Evolutionary conservation across 208 protist species (phyloP), one percentile per base, ranked within the genome.

Genomic region (Trypanosoma cruzi): DNA sequence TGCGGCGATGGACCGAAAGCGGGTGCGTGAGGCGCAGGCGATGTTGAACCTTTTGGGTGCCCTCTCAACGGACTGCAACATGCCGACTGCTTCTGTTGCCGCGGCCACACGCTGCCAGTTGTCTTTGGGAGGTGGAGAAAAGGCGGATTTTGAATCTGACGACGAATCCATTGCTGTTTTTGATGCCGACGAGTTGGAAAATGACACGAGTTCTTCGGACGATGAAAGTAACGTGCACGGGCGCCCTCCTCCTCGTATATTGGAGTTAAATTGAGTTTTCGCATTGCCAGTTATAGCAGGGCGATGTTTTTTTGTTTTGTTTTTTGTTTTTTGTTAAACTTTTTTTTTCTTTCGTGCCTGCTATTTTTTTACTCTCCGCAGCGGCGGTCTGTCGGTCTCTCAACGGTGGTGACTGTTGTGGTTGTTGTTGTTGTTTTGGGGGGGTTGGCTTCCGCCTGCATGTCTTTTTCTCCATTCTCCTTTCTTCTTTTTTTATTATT

Each of bases 41-140:
- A 77, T 96, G 76, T 72, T 96, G 37, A 70, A 86, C 50, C 72
- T 96, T 18, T 68, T 89, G 68, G 66, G 64, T 13, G 92, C 88
- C 20, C 67, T 96, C n/a, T 62, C 80, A 10, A 52, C 48, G 48
- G 24, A 11, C 20, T 8, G 48, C 48, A 11, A n/a, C 48, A 61
- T 67, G 8, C 44, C 28, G 5, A 44, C 34, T 40, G 31, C 20
- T 4, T 44, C 56, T 22, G 36, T 26, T 16, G 37, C 13, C 16
- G 42, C 46, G 1, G 14, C 3, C 0, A 5, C 37, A 28, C 40
- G 18, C 11, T 14, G 13, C 18, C 40, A 22, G 42, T 2, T 14
- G 0, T 28, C 11, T 8, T 36, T 11, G 11, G 63, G 26, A 20
- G 62, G 24, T n/a, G 52, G 4, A 24, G 59, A 37, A 5, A 67